These are phyloP conservation scores for Fraxinus pennsylvanica DNA, from an alignment of 257 asterid genomes.

Conservation along the genomic window DNA sequence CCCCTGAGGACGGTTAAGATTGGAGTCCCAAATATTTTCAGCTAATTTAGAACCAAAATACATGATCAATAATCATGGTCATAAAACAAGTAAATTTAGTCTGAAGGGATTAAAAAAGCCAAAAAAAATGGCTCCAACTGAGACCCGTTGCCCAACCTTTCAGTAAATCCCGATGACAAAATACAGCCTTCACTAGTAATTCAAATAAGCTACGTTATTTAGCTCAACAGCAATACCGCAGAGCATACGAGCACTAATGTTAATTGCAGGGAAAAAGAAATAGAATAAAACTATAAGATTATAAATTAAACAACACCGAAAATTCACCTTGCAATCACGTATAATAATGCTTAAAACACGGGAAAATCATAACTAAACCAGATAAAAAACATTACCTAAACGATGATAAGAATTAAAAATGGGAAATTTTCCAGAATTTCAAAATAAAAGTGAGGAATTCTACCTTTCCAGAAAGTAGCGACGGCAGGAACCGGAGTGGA, in stretches of 20 bases:
- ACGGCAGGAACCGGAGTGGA: constrained; percentile 73
- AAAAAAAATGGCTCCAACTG: not conserved
- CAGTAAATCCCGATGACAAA: not conserved
- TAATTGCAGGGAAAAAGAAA: not conserved
- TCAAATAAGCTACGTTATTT: not conserved
- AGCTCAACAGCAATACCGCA: not conserved
- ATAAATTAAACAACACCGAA: not conserved
- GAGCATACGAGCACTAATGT: not conserved
- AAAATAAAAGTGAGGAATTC: not conserved
- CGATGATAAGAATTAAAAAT: not conserved
- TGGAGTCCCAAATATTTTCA: not conserved
- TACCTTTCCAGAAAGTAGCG: constrained; percentile 94
- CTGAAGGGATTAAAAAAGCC: not conserved
- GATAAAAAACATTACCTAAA: constrained; percentile 3
- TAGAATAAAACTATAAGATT: not conserved
- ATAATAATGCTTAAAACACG: constrained; percentile 4
- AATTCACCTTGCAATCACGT: not conserved
- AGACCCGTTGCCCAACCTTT: not conserved
- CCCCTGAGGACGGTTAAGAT: not conserved
- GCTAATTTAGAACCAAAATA: not conserved
- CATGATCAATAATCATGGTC: not conserved
- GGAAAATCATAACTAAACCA: not conserved
- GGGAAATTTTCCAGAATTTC: not conserved
- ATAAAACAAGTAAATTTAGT: not conserved
- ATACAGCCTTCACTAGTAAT: not conserved